phyloP scores from a whole-genome alignment of 192 early-diverging fungal genomes.

The Globomyces pollinis-pini region DNA sequence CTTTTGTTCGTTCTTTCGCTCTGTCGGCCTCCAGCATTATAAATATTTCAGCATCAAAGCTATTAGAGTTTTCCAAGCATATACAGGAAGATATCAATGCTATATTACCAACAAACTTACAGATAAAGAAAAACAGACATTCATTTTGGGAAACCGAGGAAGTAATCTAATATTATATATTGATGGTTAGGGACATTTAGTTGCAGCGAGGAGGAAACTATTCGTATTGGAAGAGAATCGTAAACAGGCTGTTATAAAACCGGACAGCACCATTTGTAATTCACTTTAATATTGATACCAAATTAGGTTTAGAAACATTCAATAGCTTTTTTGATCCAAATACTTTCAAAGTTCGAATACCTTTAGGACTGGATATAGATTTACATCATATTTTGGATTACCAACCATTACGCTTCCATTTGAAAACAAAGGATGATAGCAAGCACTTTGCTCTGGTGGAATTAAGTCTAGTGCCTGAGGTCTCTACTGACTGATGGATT shows the following conservation, averaged over 20 bases:
- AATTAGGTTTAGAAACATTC: slow-evolving; percentile 9
- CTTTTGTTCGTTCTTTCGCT: slow-evolving; percentile 3
- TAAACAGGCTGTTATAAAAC: neutral
- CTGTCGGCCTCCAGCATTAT: neutral
- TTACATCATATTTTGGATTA: neutral
- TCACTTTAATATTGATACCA: neutral
- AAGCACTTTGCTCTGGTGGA: neutral
- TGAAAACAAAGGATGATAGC: neutral
- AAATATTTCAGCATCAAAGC: neutral
- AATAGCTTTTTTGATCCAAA: slow-evolving; percentile 11
- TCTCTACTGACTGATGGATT: too few species aligned
- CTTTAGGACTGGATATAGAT: neutral
- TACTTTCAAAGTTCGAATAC: slow-evolving; percentile 3
- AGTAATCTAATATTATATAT: too few species aligned
- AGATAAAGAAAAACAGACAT: neutral
- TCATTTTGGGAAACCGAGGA: neutral
- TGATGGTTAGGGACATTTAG: neutral
- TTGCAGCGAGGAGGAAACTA: slow-evolving; percentile 1
- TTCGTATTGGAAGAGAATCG: slow-evolving; percentile 2
- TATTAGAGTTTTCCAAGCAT: neutral
- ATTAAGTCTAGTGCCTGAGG: slow-evolving; percentile 1
- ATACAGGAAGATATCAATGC: slow-evolving; percentile 1
- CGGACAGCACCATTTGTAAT: neutral
- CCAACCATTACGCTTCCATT: slow-evolving; percentile 2
- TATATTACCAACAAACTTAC: neutral